Evolutionary conservation across 371 early-diverging fungal species (phyloP), one percentile per base, ranked within the genome.

Genomic region (Lichtheimia ramosa): DNA sequence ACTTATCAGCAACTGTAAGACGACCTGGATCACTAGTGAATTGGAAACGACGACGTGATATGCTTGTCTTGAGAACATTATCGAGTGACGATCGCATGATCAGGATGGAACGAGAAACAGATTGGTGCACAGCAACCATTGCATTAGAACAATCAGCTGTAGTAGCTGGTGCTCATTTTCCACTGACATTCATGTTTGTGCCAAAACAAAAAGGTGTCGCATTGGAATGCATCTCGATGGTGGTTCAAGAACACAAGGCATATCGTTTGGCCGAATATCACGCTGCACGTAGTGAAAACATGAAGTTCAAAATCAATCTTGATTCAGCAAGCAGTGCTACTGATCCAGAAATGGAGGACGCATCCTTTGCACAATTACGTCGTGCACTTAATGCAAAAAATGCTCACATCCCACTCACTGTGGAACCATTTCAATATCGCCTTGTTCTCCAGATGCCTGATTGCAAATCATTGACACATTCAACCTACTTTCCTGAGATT

Each of bases 91-190:
- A 75, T 15, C 53, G 54, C 41, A 65, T 69, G 1, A 76, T 79
- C 21, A 54, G 68, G 1, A 65, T 69, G 6, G 79, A 79, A 42
- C 60, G 79, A 16, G 77, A 77, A 48, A 21, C 16, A 16, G 46
- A 46, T 46, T 34, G 34, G 34, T 75, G 74, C 43, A 76, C 75
- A 43, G 76, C 74, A 1, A 68, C 66, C 5, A 71, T 79, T 39
- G 68, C 68, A 27, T 68, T 79, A 21, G 79, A 79, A 34, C 75
- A 74, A 49, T 64, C 74, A 4, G 74, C 72, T 13, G 74, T 68
- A 1, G 75, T 75, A 0, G 75, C 79, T 1, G 79, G 79, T 3
- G 76, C 79, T 0, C 76, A 76, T 48, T 66, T 79, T 21, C 76
- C 76, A 0, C 70, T 79, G 3, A 66, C 74, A 5, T 54, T 79